Conservation (phyloP, 371 early-diverging fungal genomes). For the Rhizopus stolonifer region DNA sequence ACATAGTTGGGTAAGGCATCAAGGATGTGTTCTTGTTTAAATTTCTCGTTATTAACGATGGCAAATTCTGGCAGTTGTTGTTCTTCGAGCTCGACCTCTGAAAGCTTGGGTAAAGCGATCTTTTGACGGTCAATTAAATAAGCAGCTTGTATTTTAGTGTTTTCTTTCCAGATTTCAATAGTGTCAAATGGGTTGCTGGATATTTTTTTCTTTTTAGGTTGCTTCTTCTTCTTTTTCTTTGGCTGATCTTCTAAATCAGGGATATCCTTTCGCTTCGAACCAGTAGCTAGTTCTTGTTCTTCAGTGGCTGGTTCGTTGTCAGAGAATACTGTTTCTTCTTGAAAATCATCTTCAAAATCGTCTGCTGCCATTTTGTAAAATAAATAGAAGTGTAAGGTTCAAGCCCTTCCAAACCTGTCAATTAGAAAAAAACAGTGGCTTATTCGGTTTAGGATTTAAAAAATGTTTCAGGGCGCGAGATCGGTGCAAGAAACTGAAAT, state of each 20-base stretch:
- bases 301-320: slow-evolving; percentile 37
- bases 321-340: slow-evolving; percentile 48
- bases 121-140: slow-evolving; percentile 52
- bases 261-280: slow-evolving; percentile 41
- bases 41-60: slow-evolving; percentile 51
- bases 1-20: slow-evolving; percentile 56
- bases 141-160: slow-evolving; percentile 35
- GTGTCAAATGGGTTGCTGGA: slow-evolving; percentile 39
- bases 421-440: no score
- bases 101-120: slow-evolving; percentile 48
- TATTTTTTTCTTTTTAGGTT: slow-evolving; percentile 50
- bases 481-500: no score
- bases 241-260: slow-evolving; percentile 16
- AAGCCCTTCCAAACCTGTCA: no score
- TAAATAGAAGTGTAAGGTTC: no score
- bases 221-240: slow-evolving; percentile 47
- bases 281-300: slow-evolving; percentile 20
- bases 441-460: no score
- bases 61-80: slow-evolving; percentile 41
- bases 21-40: slow-evolving; percentile 54
- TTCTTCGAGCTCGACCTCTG: slow-evolving; percentile 53
- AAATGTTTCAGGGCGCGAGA: no score
- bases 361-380: slow-evolving; percentile 16
- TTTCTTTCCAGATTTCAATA: slow-evolving; percentile 45
- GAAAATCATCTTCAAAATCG: slow-evolving; percentile 68